Evolutionary conservation across 306 rosid species (phyloP).

Genomic region (Cicer bijugum): DNA sequence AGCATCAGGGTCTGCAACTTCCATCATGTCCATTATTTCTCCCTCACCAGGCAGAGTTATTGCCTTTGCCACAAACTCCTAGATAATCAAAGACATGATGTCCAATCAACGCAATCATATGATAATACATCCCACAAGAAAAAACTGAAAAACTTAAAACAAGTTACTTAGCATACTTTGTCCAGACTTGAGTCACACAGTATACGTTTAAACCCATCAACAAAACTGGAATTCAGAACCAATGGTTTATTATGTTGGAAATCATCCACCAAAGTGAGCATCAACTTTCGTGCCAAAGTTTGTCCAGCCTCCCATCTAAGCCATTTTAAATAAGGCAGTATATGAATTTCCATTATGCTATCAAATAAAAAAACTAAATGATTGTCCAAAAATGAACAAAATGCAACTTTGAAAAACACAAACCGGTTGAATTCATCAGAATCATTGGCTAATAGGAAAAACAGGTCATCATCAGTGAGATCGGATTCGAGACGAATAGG

Average conservation of each 20-base stretch:
- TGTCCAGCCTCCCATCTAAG: conserved; percentile 99
- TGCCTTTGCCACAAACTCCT: conserved; percentile 98
- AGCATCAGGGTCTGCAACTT: conserved; percentile 97
- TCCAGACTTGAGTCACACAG: conserved; percentile 78
- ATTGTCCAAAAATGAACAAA: background rate
- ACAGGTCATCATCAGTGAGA: conserved; percentile 74
- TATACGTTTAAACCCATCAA: conserved; percentile 74
- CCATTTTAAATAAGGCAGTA: conserved; percentile 40
- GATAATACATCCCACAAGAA: background rate
- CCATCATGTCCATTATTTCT: conserved; percentile 98
- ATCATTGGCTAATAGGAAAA: conserved; percentile 91
- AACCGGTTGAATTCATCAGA: conserved; percentile 95
- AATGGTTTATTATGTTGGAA: conserved; percentile 79
- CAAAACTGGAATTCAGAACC: conserved; percentile 73
- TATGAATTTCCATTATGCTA: conserved; percentile 34
- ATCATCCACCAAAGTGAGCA: conserved; percentile 85
- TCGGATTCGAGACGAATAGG: conserved; percentile 93
- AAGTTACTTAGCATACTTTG: conserved; percentile 60
- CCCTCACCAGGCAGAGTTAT: conserved; percentile 96
- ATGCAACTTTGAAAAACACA: conserved; percentile 49
- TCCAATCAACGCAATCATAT: conserved; percentile 34
- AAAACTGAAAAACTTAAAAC: background rate
- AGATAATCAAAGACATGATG: conserved; percentile 35
- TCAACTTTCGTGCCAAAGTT: conserved; percentile 79
- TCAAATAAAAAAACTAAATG: conserved; percentile 15